Evolutionary conservation across 2,329 filamentous ascomycete species (phyloP).

Genomic region (Sclerotinia subarctica): DNA sequence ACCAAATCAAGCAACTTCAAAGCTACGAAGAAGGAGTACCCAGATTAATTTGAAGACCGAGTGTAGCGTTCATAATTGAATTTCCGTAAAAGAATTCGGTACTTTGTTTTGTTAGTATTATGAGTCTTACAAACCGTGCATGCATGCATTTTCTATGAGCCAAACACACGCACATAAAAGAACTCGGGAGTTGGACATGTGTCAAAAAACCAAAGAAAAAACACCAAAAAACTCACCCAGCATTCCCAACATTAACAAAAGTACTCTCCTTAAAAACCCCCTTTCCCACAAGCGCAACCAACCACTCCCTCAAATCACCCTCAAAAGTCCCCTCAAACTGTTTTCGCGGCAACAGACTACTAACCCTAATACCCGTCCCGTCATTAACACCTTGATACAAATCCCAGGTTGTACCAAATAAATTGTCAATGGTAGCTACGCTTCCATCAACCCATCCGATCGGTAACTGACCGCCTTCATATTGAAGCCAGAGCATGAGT

Average conservation of each 20-base stretch:
- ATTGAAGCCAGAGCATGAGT: conserved; percentile 8
- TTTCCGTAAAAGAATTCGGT: conserved; percentile 11
- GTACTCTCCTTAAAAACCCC: not conserved
- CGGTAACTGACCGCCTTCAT: not conserved
- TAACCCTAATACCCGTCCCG: not conserved
- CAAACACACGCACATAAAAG: not conserved
- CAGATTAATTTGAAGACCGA: not conserved
- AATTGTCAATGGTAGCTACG: not conserved
- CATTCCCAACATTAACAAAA: conserved; percentile 3
- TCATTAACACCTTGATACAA: not conserved
- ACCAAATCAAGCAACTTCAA: no score
- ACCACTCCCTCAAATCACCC: conserved; percentile 6
- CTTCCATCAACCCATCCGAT: conserved; percentile 1
- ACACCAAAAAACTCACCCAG: not conserved
- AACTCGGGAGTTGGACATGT: no score
- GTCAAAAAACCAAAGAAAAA: no score
- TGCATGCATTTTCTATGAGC: not conserved
- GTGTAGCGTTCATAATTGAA: not conserved
- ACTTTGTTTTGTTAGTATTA: not conserved
- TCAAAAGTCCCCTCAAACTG: not conserved
- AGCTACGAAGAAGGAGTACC: no score
- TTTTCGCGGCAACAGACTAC: not conserved
- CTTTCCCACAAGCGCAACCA: not conserved
- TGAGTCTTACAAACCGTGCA: no score
- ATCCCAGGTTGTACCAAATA: conserved; percentile 6